Conservation (phyloP, 108 stramenopile species). For the Skeletonema grethae region DNA sequence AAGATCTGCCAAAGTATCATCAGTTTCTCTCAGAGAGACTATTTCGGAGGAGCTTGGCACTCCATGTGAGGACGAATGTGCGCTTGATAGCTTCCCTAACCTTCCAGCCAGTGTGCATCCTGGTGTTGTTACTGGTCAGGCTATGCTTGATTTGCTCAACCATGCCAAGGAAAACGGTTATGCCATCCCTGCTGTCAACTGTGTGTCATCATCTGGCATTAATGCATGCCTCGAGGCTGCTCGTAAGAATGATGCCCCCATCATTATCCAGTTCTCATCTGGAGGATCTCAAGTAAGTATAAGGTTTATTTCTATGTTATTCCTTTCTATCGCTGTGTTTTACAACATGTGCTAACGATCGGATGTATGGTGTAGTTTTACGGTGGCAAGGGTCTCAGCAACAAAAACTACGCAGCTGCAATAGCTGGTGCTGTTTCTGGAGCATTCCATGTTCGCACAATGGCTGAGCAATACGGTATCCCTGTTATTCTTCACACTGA, state of each 20-base stretch:
- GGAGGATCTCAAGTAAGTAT: conserved; percentile 74
- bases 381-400: conserved; percentile 89
- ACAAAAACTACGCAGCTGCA: conserved; percentile 79
- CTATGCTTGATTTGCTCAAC: conserved; percentile 73
- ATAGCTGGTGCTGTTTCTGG: conserved; percentile 91
- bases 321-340: not conserved
- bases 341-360: conserved; percentile 1
- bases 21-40: conserved; percentile 29
- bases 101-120: conserved; percentile 80
- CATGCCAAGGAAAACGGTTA: conserved; percentile 86
- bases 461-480: conserved; percentile 94
- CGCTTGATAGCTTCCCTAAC: conserved; percentile 70
- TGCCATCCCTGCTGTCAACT: conserved; percentile 96
- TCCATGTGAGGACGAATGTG: conserved; percentile 84
- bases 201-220: conserved; percentile 86
- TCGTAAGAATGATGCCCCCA: conserved; percentile 84
- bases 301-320: not conserved
- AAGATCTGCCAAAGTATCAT: conserved; percentile 23
- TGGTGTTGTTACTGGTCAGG: conserved; percentile 79
- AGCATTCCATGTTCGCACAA: conserved; percentile 92
- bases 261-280: conserved; percentile 90
- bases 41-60: conserved; percentile 67
- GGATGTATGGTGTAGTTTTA: conserved; percentile 60
- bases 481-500: conserved; percentile 96
- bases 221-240: conserved; percentile 94